These are phyloP conservation scores for Pseudoscleropodium purum DNA, from an alignment of 225 moss, liverwort and hornwort genomes.

Conservation along the genomic window DNA sequence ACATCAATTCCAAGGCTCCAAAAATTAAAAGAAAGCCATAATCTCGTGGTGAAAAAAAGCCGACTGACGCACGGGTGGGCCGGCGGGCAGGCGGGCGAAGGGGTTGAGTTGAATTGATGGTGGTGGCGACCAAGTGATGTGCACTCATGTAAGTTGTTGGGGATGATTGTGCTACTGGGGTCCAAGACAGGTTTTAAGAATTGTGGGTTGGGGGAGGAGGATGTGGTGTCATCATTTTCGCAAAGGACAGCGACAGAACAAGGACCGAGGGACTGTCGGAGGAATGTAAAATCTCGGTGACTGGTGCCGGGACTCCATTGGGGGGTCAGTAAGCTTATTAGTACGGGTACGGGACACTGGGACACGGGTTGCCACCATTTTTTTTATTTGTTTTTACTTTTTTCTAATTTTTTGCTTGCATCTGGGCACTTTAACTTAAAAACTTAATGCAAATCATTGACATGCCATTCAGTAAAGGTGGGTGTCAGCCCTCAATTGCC, in stretches of 20 bases:
- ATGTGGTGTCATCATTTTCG: background rate
- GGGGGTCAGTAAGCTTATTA: no score
- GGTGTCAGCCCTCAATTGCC: background rate
- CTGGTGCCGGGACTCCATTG: background rate
- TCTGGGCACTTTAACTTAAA: background rate
- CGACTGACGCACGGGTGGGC: no score
- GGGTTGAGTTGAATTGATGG: no score
- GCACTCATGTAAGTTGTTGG: slow-evolving; percentile 8
- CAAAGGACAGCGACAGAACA: background rate
- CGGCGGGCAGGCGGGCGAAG: no score
- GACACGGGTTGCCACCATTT: background rate
- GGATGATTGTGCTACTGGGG: background rate
- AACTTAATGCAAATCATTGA: slow-evolving; percentile 6
- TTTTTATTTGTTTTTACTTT: no score
- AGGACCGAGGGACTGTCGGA: background rate
- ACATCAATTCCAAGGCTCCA: background rate
- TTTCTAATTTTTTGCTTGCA: no score
- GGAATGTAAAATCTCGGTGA: background rate
- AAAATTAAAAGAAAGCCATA: background rate
- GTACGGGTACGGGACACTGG: no score
- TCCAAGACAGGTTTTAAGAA: background rate
- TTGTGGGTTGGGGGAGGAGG: background rate
- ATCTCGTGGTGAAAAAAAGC: background rate
- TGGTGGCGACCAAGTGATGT: background rate
- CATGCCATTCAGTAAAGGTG: background rate